Evolutionary conservation across 768 basidiomycete species (phyloP).

Genomic region (Tulasnella sp.): DNA sequence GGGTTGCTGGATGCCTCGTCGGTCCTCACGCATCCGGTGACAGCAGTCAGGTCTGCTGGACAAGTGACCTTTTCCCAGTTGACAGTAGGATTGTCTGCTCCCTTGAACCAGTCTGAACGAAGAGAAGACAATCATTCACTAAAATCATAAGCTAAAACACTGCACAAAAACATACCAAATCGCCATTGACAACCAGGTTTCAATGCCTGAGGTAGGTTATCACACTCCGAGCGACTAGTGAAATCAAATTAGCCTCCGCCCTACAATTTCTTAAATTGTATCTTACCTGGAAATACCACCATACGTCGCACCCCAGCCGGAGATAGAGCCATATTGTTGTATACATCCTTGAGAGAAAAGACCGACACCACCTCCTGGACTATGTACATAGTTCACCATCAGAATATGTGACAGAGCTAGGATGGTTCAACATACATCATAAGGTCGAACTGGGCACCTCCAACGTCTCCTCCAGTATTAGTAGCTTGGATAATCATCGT

Average conservation of each 20-base stretch:
- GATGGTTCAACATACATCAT: slow-evolving; percentile 12
- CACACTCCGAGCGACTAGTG: slow-evolving; percentile 20
- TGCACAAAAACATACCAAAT: slow-evolving; percentile 9
- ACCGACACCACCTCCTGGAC: slow-evolving; percentile 22
- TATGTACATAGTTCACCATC: no score
- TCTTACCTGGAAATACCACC: slow-evolving; percentile 18
- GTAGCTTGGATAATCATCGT: slow-evolving; percentile 22
- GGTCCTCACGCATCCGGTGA: slow-evolving; percentile 20
- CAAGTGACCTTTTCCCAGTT: slow-evolving; percentile 21
- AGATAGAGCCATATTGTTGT: slow-evolving; percentile 19
- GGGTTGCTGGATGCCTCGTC: no score
- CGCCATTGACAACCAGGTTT: slow-evolving; percentile 23
- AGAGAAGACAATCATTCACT: background rate
- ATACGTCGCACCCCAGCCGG: background rate
- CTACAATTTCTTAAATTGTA: background rate
- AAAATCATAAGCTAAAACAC: background rate
- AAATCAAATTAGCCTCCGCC: no score
- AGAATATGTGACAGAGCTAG: no score
- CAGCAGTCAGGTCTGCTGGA: slow-evolving; percentile 19
- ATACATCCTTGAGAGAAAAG: slow-evolving; percentile 19
- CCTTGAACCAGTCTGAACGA: slow-evolving; percentile 19
- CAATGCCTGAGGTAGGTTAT: slow-evolving; percentile 19
- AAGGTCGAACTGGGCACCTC: background rate
- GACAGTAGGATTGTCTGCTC: slow-evolving; percentile 18
- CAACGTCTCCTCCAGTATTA: slow-evolving; percentile 20